A percentile compares a stretch with the other conserved stretches of the same genome.
phyloP scores from a whole-genome alignment of 1,284 basidiomycete genomes.

The Ceratobasidium sp. region DNA sequence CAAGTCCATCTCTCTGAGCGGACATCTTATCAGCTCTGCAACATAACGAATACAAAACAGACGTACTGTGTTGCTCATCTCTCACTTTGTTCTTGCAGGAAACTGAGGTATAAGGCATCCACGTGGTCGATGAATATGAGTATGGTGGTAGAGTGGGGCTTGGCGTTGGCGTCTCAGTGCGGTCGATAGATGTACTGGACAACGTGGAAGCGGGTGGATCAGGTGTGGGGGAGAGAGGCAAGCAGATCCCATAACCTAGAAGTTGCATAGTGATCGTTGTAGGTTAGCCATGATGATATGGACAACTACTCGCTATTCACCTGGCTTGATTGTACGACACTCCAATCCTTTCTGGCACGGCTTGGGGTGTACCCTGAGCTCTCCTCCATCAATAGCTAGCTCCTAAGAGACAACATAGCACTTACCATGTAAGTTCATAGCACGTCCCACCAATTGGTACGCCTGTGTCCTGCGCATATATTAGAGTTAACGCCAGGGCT shows the following conservation, averaged over 20 bases:
- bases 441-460: conserved; percentile 24
- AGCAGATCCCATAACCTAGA: conserved; percentile 13
- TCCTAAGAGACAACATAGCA: too few species aligned
- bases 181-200: neutral
- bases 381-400: neutral
- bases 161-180: neutral
- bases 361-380: neutral
- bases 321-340: neutral
- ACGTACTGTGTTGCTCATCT: conserved; percentile 24
- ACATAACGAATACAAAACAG: neutral
- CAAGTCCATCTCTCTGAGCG: conserved; percentile 35
- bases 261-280: too few species aligned
- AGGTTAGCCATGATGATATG: too few species aligned
- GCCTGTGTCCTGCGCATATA: neutral
- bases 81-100: conserved; percentile 31
- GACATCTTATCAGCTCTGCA: neutral
- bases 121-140: neutral
- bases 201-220: conserved; percentile 6
- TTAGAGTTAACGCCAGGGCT: neutral
- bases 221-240: conserved; percentile 10
- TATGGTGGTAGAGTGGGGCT: neutral
- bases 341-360: neutral
- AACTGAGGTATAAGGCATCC: neutral
- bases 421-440: conserved; percentile 8
- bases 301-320: neutral